Conservation (phyloP, 495 filamentous ascomycete species). For the Arthonia radiata region DNA sequence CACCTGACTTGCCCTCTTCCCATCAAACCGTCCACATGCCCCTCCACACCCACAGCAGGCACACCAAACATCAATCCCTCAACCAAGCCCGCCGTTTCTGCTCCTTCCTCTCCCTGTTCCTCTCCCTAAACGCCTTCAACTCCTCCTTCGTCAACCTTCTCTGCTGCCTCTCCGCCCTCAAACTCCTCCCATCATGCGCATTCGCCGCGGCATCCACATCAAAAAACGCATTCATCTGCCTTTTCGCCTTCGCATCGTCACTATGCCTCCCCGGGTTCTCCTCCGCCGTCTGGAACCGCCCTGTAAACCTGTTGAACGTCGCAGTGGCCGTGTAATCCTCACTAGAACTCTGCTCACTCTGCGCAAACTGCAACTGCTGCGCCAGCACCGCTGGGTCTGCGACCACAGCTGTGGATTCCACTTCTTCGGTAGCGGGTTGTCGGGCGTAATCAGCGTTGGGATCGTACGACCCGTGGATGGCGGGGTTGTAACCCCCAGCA, state of each 20-base stretch:
- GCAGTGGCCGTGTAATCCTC: slow-evolving; percentile 37
- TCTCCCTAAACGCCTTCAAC: slow-evolving; percentile 48
- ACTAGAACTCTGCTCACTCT: no score
- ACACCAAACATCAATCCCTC: slow-evolving; percentile 34
- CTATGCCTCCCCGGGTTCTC: slow-evolving; percentile 51
- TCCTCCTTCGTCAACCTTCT: slow-evolving; percentile 73
- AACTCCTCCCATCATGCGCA: slow-evolving; percentile 66
- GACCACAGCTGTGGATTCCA: slow-evolving; percentile 11
- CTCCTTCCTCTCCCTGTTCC: slow-evolving; percentile 57
- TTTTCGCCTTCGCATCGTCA: slow-evolving; percentile 65
- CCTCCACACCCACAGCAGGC: not conserved
- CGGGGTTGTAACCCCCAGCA: slow-evolving; percentile 75
- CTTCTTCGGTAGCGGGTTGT: slow-evolving; percentile 10
- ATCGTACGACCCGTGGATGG: slow-evolving; percentile 89
- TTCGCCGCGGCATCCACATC: slow-evolving; percentile 97
- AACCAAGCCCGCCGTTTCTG: slow-evolving; percentile 87
- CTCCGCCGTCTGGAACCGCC: slow-evolving; percentile 43
- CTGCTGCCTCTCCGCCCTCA: slow-evolving; percentile 73
- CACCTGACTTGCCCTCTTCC: no score
- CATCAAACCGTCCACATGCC: no score
- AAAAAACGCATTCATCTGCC: slow-evolving; percentile 89
- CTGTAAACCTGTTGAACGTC: slow-evolving; percentile 81
- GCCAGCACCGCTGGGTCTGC: slow-evolving; percentile 12
- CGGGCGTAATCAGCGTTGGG: slow-evolving; percentile 79
- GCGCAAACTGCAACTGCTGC: slow-evolving; percentile 9